Evolutionary conservation across 2,329 filamentous ascomycete species (phyloP).

Genomic region (Epichloe amarillans): DNA sequence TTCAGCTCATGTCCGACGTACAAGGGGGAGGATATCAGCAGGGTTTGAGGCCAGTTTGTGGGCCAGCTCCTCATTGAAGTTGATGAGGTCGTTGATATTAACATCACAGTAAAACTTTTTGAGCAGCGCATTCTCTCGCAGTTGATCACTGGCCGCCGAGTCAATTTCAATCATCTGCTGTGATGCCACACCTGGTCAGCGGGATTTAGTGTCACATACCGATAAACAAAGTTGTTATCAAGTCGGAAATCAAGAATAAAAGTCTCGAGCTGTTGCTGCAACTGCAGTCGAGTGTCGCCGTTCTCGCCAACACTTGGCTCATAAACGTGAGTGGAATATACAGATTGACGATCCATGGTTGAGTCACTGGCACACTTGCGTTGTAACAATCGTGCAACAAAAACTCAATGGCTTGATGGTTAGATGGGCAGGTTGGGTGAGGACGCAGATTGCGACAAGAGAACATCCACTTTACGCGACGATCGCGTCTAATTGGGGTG

Average conservation of each 20-base stretch:
- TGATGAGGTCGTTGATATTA: conserved; percentile 90
- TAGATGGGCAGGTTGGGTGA: background rate
- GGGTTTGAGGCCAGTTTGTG: conserved; percentile 83
- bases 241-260: conserved; percentile 91
- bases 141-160: conserved; percentile 59
- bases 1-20: conserved; percentile 28
- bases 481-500: conserved; percentile 6
- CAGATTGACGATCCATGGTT: conserved; percentile 73
- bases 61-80: conserved; percentile 88
- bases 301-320: conserved; percentile 51
- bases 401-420: background rate
- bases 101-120: conserved; percentile 95
- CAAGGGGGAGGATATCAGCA: conserved; percentile 73
- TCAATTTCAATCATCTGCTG: conserved; percentile 6
- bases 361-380: background rate
- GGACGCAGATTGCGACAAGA: background rate
- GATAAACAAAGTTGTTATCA: conserved; percentile 89
- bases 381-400: background rate
- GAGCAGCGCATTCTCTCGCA: conserved; percentile 84
- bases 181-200: background rate
- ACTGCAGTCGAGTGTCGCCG: conserved; percentile 55
- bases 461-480: conserved; percentile 9
- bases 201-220: conserved; percentile 37
- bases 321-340: conserved; percentile 75
- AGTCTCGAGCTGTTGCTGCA: conserved; percentile 69